Conservation (phyloP, 2,329 filamentous ascomycete genomes). For the Canariomyces notabilis region DNA sequence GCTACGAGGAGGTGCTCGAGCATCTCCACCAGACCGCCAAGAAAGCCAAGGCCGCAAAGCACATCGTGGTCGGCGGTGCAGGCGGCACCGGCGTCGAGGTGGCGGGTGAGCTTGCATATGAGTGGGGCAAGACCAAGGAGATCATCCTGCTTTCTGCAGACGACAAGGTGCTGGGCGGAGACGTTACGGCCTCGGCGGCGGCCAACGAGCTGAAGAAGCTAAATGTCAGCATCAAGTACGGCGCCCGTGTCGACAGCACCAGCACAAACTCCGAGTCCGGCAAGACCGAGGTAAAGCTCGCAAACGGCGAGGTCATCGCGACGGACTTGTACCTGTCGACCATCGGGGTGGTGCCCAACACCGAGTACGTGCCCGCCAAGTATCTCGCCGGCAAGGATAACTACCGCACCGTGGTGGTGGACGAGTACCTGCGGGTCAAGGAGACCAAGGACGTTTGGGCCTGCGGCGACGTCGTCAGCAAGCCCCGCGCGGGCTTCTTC, state of each 20-base stretch:
- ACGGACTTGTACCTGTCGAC: slow-evolving; percentile 50
- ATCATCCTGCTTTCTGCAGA: slow-evolving; percentile 44
- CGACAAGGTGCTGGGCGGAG: slow-evolving; percentile 39
- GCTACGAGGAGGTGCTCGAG: slow-evolving; percentile 40
- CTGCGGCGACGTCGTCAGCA: slow-evolving; percentile 48
- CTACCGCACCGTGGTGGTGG: slow-evolving; percentile 42
- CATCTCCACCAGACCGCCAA: slow-evolving; percentile 38
- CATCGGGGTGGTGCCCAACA: slow-evolving; percentile 51
- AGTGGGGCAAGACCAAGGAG: slow-evolving; percentile 44
- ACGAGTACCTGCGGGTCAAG: slow-evolving; percentile 47
- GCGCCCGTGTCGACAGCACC: slow-evolving; percentile 36
- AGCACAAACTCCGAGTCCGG: slow-evolving; percentile 35
- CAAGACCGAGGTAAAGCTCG: slow-evolving; percentile 45
- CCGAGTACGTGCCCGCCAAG: slow-evolving; percentile 43
- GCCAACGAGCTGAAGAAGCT: slow-evolving; percentile 48
- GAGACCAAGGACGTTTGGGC: slow-evolving; percentile 46
- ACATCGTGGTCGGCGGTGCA: slow-evolving; percentile 53
- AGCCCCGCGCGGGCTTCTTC: slow-evolving; percentile 42
- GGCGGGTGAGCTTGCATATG: slow-evolving; percentile 49
- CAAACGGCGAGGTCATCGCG: slow-evolving; percentile 41
- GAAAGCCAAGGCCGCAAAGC: slow-evolving; percentile 40
- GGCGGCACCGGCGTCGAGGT: slow-evolving; percentile 53
- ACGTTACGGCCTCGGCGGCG: slow-evolving; percentile 39
- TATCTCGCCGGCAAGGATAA: slow-evolving; percentile 35
- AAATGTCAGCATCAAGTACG: slow-evolving; percentile 43